Base-by-base conservation (phyloP, 2,329 filamentous ascomycete genomes). In the Stemphylium beticola region DNA sequence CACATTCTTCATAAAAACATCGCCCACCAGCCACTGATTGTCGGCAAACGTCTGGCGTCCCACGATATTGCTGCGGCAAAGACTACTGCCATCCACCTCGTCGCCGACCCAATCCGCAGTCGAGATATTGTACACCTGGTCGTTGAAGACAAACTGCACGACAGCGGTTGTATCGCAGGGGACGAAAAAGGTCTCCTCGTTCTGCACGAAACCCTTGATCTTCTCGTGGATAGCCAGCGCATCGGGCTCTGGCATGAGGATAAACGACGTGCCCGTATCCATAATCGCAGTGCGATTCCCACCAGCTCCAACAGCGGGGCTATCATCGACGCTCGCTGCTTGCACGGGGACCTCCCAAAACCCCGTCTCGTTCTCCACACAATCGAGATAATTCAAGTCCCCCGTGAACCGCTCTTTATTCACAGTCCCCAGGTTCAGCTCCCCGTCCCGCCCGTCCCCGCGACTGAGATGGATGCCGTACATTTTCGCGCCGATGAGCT, bases 1-100 rank as follows among this genome's bases (percentile, higher is more conserved):
- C 14, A 96, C 92, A 64, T 96, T 96, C 78, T 96, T 96, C 57
- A 96, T 77, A 66, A 96, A 96, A 0, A 89, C 85, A 62, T 92
- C 92, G 2, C 92, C 92, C 1, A 96, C 76, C n/a, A 96, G 80
- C 91, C 92, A 96, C 24, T 86, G 76, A 31, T 77, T 71, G 65
- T 64, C 81, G 0, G 81, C 76, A 41, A 91, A 87, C 12, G 90
- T 85, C 69, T 88, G 83, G 22, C 86, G 82, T 1, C 89, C 90
- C 48, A 92, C 87, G 32, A 96, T 84, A 65, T 90, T 92, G 72
- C 90, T 93, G 15, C 85, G 63, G 60, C 84, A 86, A 14, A 72
- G 69, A 2, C 20, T 15, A 4, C 70, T 32, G 1, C 64, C 61
- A 7, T 72, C 66, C 1, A 68, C 42, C 3, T 68, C 67, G 1